phyloP scores from a whole-genome alignment of 2,329 filamentous ascomycete species.

The Pseudogymnoascus pannorum region DNA sequence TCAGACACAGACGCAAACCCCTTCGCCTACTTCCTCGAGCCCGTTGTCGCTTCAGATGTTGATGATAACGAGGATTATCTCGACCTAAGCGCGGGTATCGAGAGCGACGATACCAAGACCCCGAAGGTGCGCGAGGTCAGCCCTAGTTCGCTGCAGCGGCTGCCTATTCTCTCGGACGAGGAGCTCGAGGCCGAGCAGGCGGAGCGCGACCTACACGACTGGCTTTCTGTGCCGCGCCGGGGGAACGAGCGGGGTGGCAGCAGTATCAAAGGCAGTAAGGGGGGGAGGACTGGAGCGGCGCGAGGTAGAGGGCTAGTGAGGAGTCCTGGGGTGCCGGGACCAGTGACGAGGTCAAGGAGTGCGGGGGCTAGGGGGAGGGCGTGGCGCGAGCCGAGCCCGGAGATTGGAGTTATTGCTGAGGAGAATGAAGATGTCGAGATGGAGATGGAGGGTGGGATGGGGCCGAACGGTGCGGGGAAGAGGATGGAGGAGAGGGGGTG shows the following conservation, averaged over 20 bases:
- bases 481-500: background rate
- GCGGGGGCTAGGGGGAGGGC: conserved; percentile 23
- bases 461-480: background rate
- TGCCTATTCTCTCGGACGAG: background rate
- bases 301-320: conserved; percentile 23
- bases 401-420: conserved; percentile 26
- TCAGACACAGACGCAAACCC: conserved; percentile 28
- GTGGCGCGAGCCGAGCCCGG: conserved; percentile 28
- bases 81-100: conserved; percentile 29
- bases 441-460: background rate
- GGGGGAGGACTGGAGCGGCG: background rate
- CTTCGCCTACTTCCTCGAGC: conserved; percentile 27
- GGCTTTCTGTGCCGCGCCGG: background rate
- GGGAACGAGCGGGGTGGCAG: background rate
- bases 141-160: conserved; percentile 19
- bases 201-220: background rate
- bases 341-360: conserved; percentile 20
- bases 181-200: background rate
- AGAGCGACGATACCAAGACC: conserved; percentile 18
- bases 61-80: conserved; percentile 25
- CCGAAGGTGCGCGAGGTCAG: conserved; percentile 25
- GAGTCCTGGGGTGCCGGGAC: conserved; percentile 12
- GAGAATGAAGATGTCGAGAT: conserved; percentile 15
- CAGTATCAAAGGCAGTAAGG: background rate
- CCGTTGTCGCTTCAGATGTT: conserved; percentile 22